A percentile compares a stretch with the other conserved stretches of the same genome.
These are phyloP conservation scores for Testicularia cyperi DNA, from an alignment of 1,284 basidiomycete species.

Conservation along the genomic window DNA sequence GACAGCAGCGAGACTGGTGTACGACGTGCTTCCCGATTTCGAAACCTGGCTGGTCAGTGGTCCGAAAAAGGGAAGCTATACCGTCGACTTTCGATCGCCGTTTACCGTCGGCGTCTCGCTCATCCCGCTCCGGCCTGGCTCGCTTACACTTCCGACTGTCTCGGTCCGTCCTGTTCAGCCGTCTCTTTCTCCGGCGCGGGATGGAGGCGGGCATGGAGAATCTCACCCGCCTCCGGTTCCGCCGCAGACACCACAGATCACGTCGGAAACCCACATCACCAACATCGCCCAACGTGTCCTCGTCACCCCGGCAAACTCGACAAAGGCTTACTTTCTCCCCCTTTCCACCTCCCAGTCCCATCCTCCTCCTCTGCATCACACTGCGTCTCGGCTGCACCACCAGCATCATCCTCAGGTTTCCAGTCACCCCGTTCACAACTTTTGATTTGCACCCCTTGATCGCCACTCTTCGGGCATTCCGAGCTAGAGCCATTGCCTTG, in stretches of 20 bases:
- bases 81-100: neutral
- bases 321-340: slow-evolving; percentile 24
- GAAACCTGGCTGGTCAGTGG: slow-evolving; percentile 53
- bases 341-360: neutral
- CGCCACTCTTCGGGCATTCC: no score
- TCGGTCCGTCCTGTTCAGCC: slow-evolving; percentile 15
- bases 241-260: no score
- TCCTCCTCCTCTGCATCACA: no score
- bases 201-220: no score
- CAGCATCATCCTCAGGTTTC: no score
- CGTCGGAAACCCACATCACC: slow-evolving; percentile 42
- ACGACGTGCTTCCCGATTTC: slow-evolving; percentile 46
- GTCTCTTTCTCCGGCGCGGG: no score
- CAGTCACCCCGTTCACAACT: no score
- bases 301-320: slow-evolving; percentile 13
- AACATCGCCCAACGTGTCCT: slow-evolving; percentile 26
- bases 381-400: no score
- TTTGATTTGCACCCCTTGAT: no score
- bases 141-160: slow-evolving; percentile 19
- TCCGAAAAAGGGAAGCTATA: slow-evolving; percentile 27
- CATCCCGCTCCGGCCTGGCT: slow-evolving; percentile 40
- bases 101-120: slow-evolving; percentile 22
- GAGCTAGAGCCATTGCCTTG: no score
- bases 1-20: slow-evolving; percentile 27
- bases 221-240: no score